Conservation (phyloP, 352 stramenopile genomes). For the Elongisporangium prolatum region DNA sequence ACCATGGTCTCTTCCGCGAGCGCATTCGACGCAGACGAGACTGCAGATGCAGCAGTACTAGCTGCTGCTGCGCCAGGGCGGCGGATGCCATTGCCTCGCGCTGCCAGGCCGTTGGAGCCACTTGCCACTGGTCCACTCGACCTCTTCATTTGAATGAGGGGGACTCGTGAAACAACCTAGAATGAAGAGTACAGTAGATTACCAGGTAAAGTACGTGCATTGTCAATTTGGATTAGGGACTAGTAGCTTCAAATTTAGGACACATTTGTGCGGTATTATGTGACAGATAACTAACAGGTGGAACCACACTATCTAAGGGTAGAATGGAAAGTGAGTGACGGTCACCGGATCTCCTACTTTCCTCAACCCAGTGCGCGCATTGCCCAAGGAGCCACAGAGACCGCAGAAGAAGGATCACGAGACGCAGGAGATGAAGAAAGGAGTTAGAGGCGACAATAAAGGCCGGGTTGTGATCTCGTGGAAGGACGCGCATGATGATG, state of each 20-base stretch:
- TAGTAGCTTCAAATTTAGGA: not conserved
- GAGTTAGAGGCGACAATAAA: not conserved
- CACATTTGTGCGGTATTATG: too few species aligned
- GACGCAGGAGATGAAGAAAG: not conserved
- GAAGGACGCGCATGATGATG: slow-evolving; percentile 21
- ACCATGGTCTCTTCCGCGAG: slow-evolving; percentile 62
- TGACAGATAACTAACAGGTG: too few species aligned
- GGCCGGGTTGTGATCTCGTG: slow-evolving; percentile 25
- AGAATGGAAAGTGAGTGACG: not conserved
- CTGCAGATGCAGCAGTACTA: not conserved
- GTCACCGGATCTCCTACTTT: not conserved
- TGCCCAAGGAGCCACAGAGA: not conserved
- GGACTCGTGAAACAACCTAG: not conserved
- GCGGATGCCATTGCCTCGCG: not conserved
- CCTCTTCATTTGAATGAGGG: not conserved
- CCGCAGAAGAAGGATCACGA: not conserved
- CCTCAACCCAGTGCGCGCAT: not conserved
- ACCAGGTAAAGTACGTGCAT: not conserved
- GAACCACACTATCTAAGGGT: not conserved
- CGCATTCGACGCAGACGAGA: slow-evolving; percentile 1
- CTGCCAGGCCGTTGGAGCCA: not conserved
- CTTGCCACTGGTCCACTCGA: not conserved
- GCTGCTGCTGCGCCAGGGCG: not conserved
- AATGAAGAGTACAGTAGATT: not conserved
- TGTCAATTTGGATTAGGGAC: not conserved